Evolutionary conservation across 1,284 basidiomycete species (phyloP).

Genomic region (Neolentinus lepideus): DNA sequence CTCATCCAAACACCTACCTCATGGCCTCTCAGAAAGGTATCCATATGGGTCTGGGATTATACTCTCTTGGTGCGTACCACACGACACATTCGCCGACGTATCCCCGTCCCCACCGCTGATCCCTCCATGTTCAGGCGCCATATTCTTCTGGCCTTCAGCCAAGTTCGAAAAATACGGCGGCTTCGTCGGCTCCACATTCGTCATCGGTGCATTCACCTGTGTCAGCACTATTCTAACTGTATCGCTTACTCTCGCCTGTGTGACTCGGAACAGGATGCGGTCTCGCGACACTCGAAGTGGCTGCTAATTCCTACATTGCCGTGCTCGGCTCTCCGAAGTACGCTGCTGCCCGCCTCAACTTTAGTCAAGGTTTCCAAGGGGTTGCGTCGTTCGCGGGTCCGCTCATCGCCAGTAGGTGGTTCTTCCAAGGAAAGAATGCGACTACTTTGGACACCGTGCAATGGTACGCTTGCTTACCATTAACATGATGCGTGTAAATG

Average conservation of each 20-base stretch:
- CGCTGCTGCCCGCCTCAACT: slow-evolving; percentile 74
- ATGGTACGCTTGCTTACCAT: slow-evolving; percentile 33
- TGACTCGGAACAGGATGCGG: slow-evolving; percentile 52
- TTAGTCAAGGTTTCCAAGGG: slow-evolving; percentile 80
- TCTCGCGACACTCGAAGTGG: slow-evolving; percentile 60
- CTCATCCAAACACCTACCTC: slow-evolving; percentile 1
- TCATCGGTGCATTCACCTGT: slow-evolving; percentile 44
- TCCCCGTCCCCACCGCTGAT: slow-evolving; percentile 2
- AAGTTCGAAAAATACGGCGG: slow-evolving; percentile 62
- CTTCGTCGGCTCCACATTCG: slow-evolving; percentile 68
- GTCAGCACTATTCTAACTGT: neutral
- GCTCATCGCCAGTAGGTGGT: slow-evolving; percentile 71
- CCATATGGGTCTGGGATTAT: slow-evolving; percentile 64
- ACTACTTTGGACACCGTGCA: slow-evolving; percentile 64
- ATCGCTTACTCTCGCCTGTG: slow-evolving; percentile 1
- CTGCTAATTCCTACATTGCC: slow-evolving; percentile 78
- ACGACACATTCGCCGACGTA: neutral
- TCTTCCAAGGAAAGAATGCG: slow-evolving; percentile 61
- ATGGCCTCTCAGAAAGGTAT: slow-evolving; percentile 41
- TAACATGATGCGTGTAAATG: neutral
- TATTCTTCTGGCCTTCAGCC: slow-evolving; percentile 80
- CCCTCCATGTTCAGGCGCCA: slow-evolving; percentile 36
- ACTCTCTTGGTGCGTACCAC: slow-evolving; percentile 46
- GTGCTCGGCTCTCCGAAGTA: slow-evolving; percentile 61
- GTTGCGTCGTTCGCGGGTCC: slow-evolving; percentile 76